Evolutionary conservation across 805 yeast species (phyloP).

Genomic region (Blastobotrys parvus): DNA sequence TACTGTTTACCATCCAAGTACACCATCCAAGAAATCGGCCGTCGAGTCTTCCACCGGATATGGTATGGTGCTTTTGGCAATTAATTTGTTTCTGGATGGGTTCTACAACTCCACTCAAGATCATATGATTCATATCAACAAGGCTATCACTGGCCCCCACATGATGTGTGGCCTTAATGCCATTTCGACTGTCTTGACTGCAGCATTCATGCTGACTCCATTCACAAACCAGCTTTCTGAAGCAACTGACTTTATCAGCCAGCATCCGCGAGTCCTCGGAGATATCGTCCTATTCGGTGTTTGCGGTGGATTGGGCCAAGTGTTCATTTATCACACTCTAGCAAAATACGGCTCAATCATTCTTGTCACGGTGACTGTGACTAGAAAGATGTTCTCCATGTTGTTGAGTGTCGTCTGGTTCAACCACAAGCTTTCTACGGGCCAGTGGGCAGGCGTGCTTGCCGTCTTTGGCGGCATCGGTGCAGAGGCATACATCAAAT

Average conservation of each 20-base stretch:
- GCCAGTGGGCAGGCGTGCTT: constrained; percentile 73
- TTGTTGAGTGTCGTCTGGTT: constrained; percentile 76
- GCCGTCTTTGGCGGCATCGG: constrained; percentile 83
- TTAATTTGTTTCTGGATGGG: constrained; percentile 78
- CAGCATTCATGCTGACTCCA: constrained; percentile 39
- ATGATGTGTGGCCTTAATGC: constrained; percentile 69
- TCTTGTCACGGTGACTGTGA: constrained; percentile 87
- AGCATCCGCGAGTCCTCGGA: constrained; percentile 44
- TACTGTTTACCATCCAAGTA: constrained; percentile 44
- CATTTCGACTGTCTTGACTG: constrained; percentile 34
- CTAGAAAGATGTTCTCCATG: constrained; percentile 96
- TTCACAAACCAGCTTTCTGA: constrained; percentile 45
- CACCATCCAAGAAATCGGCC: constrained; percentile 14
- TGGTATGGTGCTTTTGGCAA: constrained; percentile 53
- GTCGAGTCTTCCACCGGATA: constrained; percentile 35
- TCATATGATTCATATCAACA: constrained; percentile 51
- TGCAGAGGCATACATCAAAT: constrained; percentile 58
- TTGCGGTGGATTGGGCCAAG: constrained; percentile 87
- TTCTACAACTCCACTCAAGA: constrained; percentile 92
- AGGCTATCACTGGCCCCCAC: constrained; percentile 67
- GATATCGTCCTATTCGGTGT: constrained; percentile 62
- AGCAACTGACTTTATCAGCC: constrained; percentile 38
- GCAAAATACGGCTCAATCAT: constrained; percentile 79
- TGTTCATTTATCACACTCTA: constrained; percentile 81
- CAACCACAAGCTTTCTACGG: constrained; percentile 57